These are phyloP conservation scores for Pelagophyceae sp. DNA, from an alignment of 352 stramenopile genomes.

Conservation along the genomic window DNA sequence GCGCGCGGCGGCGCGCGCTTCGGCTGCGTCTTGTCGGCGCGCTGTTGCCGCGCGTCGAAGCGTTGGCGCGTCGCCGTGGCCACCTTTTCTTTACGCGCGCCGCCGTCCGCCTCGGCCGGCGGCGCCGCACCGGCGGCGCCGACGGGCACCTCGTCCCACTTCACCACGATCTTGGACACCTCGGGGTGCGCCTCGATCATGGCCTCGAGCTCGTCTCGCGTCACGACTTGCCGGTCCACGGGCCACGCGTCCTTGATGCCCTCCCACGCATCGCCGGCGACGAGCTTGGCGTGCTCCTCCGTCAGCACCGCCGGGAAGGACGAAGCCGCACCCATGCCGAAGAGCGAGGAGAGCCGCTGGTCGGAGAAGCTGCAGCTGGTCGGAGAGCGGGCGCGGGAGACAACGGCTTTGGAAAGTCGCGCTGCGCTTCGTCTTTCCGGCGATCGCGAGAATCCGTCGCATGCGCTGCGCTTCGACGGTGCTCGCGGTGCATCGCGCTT, in stretches of 20 bases:
- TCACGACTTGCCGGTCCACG: not conserved
- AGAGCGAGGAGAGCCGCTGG: too few relatives aligned
- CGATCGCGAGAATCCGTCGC: too few relatives aligned
- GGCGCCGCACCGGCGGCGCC: not conserved
- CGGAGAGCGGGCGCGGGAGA: too few relatives aligned
- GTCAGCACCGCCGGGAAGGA: not conserved
- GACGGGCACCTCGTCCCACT: not conserved
- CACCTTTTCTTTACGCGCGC: not conserved
- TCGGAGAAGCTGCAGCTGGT: too few relatives aligned
- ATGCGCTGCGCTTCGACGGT: too few relatives aligned
- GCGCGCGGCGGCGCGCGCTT: not conserved
- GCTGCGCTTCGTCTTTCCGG: too few relatives aligned
- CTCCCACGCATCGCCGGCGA: not conserved
- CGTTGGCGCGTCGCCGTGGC: not conserved
- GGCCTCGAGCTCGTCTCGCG: slow-evolving; percentile 2
- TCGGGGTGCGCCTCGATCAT: not conserved
- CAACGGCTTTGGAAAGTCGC: too few relatives aligned
- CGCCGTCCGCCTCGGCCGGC: not conserved
- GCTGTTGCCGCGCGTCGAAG: not conserved
- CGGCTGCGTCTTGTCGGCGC: not conserved
- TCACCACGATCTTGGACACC: not conserved
- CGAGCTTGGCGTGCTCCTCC: not conserved
- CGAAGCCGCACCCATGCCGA: not conserved
- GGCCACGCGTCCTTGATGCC: not conserved
- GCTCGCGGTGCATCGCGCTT: too few relatives aligned